phyloP scores from a whole-genome alignment of 306 rosid genomes.

The Begonia loranthoides region DNA sequence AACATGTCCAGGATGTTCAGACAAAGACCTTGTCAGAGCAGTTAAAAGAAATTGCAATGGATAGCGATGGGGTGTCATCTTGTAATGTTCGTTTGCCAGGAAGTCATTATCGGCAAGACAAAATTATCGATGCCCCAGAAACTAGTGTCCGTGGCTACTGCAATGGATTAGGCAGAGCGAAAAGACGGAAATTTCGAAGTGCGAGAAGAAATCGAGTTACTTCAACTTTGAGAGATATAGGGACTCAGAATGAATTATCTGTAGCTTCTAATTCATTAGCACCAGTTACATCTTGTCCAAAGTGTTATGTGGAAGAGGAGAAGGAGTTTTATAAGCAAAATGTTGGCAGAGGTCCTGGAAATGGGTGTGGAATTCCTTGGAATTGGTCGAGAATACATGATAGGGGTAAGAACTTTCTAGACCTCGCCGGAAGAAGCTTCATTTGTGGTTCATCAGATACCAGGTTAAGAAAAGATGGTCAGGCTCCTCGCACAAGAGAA shows the following conservation, averaged over 20 bases:
- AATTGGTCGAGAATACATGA: constrained; percentile 98
- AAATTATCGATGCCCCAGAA: constrained; percentile 42
- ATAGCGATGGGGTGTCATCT: constrained; percentile 70
- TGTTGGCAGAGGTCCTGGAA: constrained; percentile 69
- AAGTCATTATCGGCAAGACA: constrained; percentile 40
- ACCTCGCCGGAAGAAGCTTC: constrained; percentile 87
- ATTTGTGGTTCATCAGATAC: constrained; percentile 91
- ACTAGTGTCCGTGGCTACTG: constrained; percentile 38
- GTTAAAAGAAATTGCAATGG: constrained; percentile 48
- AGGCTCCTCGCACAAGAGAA: constrained; percentile 7
- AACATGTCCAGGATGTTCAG: constrained; percentile 39
- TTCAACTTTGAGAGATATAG: constrained; percentile 56
- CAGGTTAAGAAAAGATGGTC: constrained; percentile 49
- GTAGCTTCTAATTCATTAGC: constrained; percentile 81
- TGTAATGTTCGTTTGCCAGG: constrained; percentile 50
- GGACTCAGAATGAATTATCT: constrained; percentile 66
- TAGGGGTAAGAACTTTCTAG: constrained; percentile 81
- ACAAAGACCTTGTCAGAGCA: constrained; percentile 71
- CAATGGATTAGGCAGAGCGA: constrained; percentile 48
- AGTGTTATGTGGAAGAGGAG: constrained; percentile 48
- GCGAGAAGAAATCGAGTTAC: constrained; percentile 54
- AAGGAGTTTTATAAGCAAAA: constrained; percentile 39
- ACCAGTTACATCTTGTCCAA: constrained; percentile 42
- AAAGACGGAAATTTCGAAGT: constrained; percentile 66
- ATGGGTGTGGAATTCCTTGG: constrained; percentile 97